Evolutionary conservation across 2,329 filamentous ascomycete genomes (phyloP).

Genomic region (Raffaelea deltoideospora): DNA sequence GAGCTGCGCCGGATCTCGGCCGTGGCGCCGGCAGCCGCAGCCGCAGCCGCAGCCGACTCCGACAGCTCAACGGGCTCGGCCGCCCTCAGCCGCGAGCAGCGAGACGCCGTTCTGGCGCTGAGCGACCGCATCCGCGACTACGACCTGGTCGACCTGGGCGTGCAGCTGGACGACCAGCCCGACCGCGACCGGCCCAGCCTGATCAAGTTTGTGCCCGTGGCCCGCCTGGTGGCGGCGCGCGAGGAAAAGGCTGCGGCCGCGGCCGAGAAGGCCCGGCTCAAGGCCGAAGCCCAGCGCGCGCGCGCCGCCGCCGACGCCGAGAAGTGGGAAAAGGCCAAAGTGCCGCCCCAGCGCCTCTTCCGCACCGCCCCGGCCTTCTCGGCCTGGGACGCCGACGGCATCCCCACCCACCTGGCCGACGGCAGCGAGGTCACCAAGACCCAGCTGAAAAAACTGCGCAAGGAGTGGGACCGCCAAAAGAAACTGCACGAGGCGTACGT

Average conservation of each 20-base stretch:
- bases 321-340: constrained; percentile 13
- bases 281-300: constrained; percentile 26
- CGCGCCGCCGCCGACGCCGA: constrained; percentile 17
- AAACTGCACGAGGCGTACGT: constrained; percentile 44
- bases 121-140: constrained; percentile 51
- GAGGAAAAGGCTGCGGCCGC: constrained; percentile 36
- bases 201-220: constrained; percentile 46
- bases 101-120: constrained; percentile 30
- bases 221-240: constrained; percentile 33
- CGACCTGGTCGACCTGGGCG: constrained; percentile 48
- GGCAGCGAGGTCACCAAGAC: constrained; percentile 53
- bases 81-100: constrained; percentile 3
- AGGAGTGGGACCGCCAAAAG: constrained; percentile 59
- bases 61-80: no score
- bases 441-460: constrained; percentile 48
- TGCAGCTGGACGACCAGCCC: constrained; percentile 56
- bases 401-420: constrained; percentile 44
- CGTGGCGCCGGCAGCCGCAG: constrained; percentile 1
- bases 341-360: constrained; percentile 17
- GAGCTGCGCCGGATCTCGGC: constrained; percentile 18
- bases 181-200: constrained; percentile 37
- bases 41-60: no score
- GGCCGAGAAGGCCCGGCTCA: constrained; percentile 31
- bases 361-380: constrained; percentile 35
- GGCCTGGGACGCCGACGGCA: constrained; percentile 51